Conservation (phyloP, 805 yeast species). For the Teunomyces aglyptinius region DNA sequence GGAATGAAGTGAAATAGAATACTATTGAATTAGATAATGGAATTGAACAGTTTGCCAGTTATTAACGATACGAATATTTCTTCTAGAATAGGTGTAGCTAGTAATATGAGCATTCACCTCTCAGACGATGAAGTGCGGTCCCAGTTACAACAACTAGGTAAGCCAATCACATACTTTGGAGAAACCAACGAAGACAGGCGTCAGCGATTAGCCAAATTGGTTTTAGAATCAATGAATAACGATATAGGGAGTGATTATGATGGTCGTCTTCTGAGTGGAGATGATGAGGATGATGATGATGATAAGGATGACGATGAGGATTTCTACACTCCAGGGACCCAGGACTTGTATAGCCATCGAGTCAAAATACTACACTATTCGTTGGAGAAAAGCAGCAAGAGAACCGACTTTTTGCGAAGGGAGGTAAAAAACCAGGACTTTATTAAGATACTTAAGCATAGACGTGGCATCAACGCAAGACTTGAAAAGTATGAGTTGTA, state of each 20-base stretch:
- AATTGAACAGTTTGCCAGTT: constrained; percentile 2
- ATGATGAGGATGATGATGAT: constrained; percentile 33
- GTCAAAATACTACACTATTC: constrained; percentile 52
- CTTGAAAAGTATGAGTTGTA: constrained; percentile 40
- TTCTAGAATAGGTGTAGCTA: not conserved
- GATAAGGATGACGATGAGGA: constrained; percentile 70
- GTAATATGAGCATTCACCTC: constrained; percentile 48
- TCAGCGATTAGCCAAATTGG: constrained; percentile 49
- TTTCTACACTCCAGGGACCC: constrained; percentile 78
- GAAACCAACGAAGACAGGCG: constrained; percentile 65
- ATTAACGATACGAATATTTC: not conserved
- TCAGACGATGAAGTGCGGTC: constrained; percentile 60
- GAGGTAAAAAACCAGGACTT: constrained; percentile 31
- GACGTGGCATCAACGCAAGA: constrained; percentile 42
- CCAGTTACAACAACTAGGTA: constrained; percentile 47
- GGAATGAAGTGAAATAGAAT: not conserved
- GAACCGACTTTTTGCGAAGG: constrained; percentile 38
- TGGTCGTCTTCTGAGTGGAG: not conserved
- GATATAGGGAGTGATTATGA: constrained; percentile 16
- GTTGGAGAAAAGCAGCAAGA: constrained; percentile 38
- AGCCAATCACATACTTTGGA: constrained; percentile 55
- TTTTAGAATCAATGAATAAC: constrained; percentile 30
- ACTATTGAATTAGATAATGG: not conserved
- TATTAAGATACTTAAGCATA: constrained; percentile 40
- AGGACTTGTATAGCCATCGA: constrained; percentile 52